A percentile compares a stretch with the other conserved stretches of the same genome.
Conservation (phyloP, 805 yeast species). For the Zygosaccharomyces rouxii region DNA sequence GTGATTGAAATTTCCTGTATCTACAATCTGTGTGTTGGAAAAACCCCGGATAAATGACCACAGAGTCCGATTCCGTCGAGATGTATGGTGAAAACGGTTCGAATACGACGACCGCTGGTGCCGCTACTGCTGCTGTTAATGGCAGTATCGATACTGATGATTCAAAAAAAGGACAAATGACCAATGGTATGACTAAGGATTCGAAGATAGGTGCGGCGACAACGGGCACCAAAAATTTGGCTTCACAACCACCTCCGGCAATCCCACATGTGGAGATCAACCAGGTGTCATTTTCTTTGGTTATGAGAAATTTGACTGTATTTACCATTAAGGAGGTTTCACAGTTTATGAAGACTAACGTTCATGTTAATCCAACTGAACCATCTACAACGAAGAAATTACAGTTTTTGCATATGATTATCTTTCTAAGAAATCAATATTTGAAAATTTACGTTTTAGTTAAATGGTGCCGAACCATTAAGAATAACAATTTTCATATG, state of each 20-base stretch:
- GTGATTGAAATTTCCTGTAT: not conserved
- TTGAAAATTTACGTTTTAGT: constrained; percentile 78
- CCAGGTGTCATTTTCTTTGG: constrained; percentile 31
- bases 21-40: not conserved
- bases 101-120: not conserved
- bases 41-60: constrained; percentile 14
- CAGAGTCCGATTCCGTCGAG: constrained; percentile 18
- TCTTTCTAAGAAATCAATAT: constrained; percentile 74
- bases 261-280: constrained; percentile 36
- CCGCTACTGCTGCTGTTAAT: not conserved
- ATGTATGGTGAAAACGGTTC: constrained; percentile 12
- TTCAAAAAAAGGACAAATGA: not conserved
- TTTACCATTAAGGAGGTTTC: constrained; percentile 33
- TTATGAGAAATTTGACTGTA: constrained; percentile 33
- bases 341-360: constrained; percentile 33
- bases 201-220: not conserved
- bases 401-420: constrained; percentile 61
- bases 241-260: constrained; percentile 17
- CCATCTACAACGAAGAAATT: constrained; percentile 52
- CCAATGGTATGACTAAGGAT: not conserved
- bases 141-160: not conserved
- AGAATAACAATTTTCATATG: constrained; percentile 62
- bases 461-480: constrained; percentile 73
- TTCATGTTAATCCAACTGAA: constrained; percentile 22
- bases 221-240: not conserved